Evolutionary conservation across 1,139 yeast species (phyloP).

Genomic region (Suhomyces anneliseae): DNA sequence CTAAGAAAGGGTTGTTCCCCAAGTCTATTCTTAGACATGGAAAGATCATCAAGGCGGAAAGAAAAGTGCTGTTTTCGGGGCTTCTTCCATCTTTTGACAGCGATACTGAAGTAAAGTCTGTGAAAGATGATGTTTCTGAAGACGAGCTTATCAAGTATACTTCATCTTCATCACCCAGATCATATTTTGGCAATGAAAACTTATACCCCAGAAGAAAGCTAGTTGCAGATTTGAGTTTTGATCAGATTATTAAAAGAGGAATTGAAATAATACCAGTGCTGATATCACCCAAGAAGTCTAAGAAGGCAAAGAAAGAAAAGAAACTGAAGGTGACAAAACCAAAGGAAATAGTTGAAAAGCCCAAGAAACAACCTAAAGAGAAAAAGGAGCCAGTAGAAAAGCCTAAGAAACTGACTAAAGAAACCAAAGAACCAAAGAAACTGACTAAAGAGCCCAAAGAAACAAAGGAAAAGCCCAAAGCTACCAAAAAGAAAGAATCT

Average conservation of each 20-base stretch:
- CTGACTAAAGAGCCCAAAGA: not conserved
- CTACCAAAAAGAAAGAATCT: not conserved
- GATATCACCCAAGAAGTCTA: conserved; percentile 25
- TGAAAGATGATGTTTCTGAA: not conserved
- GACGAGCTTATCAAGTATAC: conserved; percentile 21
- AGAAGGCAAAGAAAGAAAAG: conserved; percentile 17
- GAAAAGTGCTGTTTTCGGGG: conserved; percentile 14
- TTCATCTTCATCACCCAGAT: conserved; percentile 24
- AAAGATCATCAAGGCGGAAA: conserved; percentile 1
- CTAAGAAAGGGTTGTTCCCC: conserved; percentile 1
- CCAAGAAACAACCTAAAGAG: conserved; percentile 1
- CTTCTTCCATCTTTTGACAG: conserved; percentile 21
- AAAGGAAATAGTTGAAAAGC: not conserved
- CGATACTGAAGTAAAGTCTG: conserved; percentile 4
- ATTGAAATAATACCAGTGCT: conserved; percentile 27
- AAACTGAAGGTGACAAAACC: not conserved
- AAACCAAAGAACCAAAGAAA: not conserved
- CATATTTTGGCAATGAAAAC: conserved; percentile 21
- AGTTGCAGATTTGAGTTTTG: conserved; percentile 28
- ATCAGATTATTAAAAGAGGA: conserved; percentile 21
- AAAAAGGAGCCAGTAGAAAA: not conserved
- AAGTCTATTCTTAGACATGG: conserved; percentile 16
- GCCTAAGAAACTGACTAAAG: not conserved
- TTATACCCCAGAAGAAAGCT: conserved; percentile 25
- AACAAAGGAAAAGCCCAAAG: conserved; percentile 1